Conservation (phyloP, 306 rosid species). For the Sechiopsis laciniata region DNA sequence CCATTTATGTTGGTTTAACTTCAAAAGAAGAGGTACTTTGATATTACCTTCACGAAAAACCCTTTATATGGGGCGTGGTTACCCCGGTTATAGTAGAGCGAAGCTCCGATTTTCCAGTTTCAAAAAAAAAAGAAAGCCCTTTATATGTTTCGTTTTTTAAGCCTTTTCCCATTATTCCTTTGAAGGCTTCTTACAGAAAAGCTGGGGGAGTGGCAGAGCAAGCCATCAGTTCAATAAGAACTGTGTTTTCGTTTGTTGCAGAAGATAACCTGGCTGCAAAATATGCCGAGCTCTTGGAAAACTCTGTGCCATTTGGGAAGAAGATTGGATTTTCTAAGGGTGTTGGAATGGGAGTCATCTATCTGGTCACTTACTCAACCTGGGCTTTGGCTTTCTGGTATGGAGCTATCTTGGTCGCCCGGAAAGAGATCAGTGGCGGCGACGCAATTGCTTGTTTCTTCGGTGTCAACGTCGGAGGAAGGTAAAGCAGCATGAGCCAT, state of each 20-base stretch:
- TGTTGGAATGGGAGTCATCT: slow-evolving; percentile 76
- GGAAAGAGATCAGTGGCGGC: slow-evolving; percentile 58
- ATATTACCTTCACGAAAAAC: background rate
- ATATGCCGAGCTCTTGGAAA: slow-evolving; percentile 43
- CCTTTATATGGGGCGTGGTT: background rate
- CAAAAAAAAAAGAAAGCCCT: too few species aligned
- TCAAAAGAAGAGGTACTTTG: slow-evolving; percentile 65
- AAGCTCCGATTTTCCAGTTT: too few species aligned
- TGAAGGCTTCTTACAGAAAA: slow-evolving; percentile 61
- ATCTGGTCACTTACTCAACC: slow-evolving; percentile 72
- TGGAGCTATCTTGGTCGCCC: slow-evolving; percentile 53
- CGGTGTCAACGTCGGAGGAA: slow-evolving; percentile 83
- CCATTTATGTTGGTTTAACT: slow-evolving; percentile 71
- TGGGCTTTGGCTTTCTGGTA: slow-evolving; percentile 97
- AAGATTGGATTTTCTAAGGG: slow-evolving; percentile 81
- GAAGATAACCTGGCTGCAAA: slow-evolving; percentile 54
- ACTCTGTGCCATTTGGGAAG: slow-evolving; percentile 63
- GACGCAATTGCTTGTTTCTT: slow-evolving; percentile 88
- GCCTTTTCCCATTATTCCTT: slow-evolving; percentile 22
- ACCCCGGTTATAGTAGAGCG: too few species aligned
- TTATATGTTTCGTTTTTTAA: background rate
- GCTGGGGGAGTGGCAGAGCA: slow-evolving; percentile 81
- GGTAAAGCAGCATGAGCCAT: slow-evolving; percentile 35
- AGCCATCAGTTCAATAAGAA: slow-evolving; percentile 70
- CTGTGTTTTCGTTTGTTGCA: slow-evolving; percentile 79